Evolutionary conservation across 352 stramenopile genomes (phyloP), one percentile per base, ranked within the genome.

Genomic region (Stramenopiles sp.): DNA sequence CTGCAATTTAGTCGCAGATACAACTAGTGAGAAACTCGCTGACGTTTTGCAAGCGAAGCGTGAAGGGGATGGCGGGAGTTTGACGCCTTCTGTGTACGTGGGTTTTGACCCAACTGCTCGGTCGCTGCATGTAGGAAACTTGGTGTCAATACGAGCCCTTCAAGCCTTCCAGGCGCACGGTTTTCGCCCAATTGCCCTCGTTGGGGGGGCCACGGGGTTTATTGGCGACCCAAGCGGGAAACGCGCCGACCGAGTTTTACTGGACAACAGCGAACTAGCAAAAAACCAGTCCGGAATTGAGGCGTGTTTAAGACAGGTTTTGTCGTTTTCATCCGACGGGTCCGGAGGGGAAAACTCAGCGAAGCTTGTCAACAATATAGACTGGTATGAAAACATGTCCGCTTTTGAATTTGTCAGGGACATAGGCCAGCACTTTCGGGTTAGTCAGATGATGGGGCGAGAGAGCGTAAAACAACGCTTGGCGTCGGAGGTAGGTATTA

Each of bases 171-270:
- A 94, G 78, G 74, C 82, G 73, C 85, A 86, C 0, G 88, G 88
- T 1, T 71, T 92, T 80, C 88, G 90, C 4, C 94, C 94, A 30
- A 94, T 99, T 76, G 84, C 92, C 25, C 82, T 96, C 6, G 82
- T 94, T 68, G 85, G 85, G 32, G 89, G 89, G 37, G 88, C 88
- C 37, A 96, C 89, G 2, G 89, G 88, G 3, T 86, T 92, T 82
- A 95, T 99, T 34, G 96, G 96, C 36, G 96, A 99, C 83, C 96
- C 96, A 30, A 98, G 93, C 68, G 94, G 94, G 75, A 98, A 98
- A 83, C 94, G 94, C 69, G 92, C 98, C 82, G 91, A 95, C 78
- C 88, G 96, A 49, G 83, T 95, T 73, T 81, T 99, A 80, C 82
- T 99, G 43, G 91, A 89, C 25, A 90, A 97, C 74, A 90, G 95